Percentiles rank a stretch among this genome's conserved stretches.
phyloP scores from a whole-genome alignment of 768 basidiomycete genomes.

The Candolleomyces aberdarensis region DNA sequence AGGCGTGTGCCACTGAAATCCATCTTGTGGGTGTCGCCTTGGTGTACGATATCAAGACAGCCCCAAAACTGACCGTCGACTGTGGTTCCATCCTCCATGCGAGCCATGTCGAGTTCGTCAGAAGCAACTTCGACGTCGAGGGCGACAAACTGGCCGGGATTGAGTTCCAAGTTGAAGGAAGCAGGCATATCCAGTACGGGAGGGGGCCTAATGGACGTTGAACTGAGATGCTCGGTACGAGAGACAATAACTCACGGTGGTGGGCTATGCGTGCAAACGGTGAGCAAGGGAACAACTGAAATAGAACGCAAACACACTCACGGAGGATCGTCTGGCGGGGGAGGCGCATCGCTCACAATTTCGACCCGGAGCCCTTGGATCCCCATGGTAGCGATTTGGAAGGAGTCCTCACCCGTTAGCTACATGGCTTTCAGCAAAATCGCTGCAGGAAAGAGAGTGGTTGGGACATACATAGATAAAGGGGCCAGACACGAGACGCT shows the following conservation, averaged over 20 bases:
- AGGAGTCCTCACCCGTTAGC: conserved; percentile 85
- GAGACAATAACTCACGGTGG: conserved; percentile 38
- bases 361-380: conserved; percentile 82
- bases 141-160: conserved; percentile 75
- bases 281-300: conserved; percentile 19
- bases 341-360: conserved; percentile 81
- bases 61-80: conserved; percentile 90
- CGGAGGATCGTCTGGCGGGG: conserved; percentile 83
- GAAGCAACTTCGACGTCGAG: conserved; percentile 78
- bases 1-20: conserved; percentile 82
- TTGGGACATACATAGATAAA: conserved; percentile 70
- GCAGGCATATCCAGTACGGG: conserved; percentile 87
- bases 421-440: conserved; percentile 21
- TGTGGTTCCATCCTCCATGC: conserved; percentile 85
- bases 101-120: conserved; percentile 86
- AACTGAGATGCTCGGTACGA: neutral
- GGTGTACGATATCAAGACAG: conserved; percentile 78
- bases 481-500: conserved; percentile 79
- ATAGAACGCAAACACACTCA: conserved; percentile 36
- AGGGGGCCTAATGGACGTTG: conserved; percentile 39
- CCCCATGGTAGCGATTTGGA: conserved; percentile 83
- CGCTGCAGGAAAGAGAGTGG: conserved; percentile 7
- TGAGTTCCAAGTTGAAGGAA: conserved; percentile 77
- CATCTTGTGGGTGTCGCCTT: conserved; percentile 72
- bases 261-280: conserved; percentile 27